These are phyloP conservation scores for Hirschfeldia incana DNA, from an alignment of 345 rosid genomes.

Conservation along the genomic window DNA sequence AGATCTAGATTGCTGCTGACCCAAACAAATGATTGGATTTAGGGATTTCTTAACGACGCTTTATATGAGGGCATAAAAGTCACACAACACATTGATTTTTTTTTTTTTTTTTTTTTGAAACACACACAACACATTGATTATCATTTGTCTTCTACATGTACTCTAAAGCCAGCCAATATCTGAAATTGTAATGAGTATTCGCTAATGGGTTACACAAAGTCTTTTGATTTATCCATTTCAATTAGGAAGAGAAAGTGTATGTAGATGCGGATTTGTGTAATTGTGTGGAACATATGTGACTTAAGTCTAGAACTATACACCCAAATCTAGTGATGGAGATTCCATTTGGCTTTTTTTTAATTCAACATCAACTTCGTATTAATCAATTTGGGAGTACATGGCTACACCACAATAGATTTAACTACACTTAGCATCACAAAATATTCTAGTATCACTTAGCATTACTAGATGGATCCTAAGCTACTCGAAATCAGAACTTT, in stretches of 20 bases:
- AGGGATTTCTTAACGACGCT: background rate
- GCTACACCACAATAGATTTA: too few relatives aligned
- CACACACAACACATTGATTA: too few relatives aligned
- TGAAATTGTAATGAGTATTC: too few relatives aligned
- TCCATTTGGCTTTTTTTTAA: background rate
- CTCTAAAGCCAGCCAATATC: too few relatives aligned
- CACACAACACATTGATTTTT: background rate
- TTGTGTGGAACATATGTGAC: background rate
- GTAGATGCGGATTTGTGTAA: background rate
- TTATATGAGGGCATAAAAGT: slow-evolving; percentile 14
- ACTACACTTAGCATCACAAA: too few relatives aligned
- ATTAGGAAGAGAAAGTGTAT: background rate
- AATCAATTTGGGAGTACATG: too few relatives aligned
- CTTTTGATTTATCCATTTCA: background rate
- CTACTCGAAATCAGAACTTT: too few relatives aligned
- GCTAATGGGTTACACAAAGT: background rate
- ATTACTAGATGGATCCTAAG: too few relatives aligned
- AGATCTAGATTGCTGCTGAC: background rate
- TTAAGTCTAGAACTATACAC: background rate
- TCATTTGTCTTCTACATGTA: background rate
- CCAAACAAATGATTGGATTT: slow-evolving; percentile 5
- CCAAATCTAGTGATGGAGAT: background rate
- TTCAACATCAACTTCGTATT: too few relatives aligned
- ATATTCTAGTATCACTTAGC: too few relatives aligned
- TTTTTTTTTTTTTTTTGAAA: too few relatives aligned